Evolutionary conservation across 768 basidiomycete species (phyloP).

Genomic region (Zangia roseola): DNA sequence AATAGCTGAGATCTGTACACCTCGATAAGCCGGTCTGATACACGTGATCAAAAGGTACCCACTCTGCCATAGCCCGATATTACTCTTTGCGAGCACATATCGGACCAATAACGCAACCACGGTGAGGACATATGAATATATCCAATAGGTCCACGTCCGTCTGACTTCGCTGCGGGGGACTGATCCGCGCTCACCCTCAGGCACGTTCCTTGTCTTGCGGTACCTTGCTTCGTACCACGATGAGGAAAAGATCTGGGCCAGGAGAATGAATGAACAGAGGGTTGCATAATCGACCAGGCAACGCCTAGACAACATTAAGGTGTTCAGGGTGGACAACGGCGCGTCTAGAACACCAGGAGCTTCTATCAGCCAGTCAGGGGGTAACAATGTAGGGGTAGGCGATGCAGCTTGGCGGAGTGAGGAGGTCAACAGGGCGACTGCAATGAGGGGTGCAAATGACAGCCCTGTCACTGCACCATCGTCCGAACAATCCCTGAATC

Average conservation of each 20-base stretch:
- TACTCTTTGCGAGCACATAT: conserved; percentile 39
- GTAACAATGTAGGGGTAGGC: conserved; percentile 38
- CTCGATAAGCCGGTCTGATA: conserved; percentile 1
- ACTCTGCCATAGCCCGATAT: conserved; percentile 72
- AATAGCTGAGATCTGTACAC: conserved; percentile 66
- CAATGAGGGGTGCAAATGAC: conserved; percentile 79
- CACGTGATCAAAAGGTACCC: conserved; percentile 26
- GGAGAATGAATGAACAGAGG: conserved; percentile 74
- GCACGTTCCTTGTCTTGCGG: conserved; percentile 38
- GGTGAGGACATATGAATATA: conserved; percentile 60
- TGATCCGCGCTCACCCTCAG: conserved; percentile 70
- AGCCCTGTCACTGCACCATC: conserved; percentile 86
- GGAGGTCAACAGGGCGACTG: conserved; percentile 63
- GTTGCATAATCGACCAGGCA: conserved; percentile 78
- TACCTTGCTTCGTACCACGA: conserved; percentile 67
- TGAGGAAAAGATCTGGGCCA: conserved; percentile 78
- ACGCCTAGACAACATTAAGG: conserved; percentile 67
- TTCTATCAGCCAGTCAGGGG: conserved; percentile 78
- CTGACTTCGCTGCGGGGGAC: conserved; percentile 72
- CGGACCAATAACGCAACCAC: conserved; percentile 49
- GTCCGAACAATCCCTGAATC: conserved; percentile 68
- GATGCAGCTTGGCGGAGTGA: conserved; percentile 40
- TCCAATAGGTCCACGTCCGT: conserved; percentile 60
- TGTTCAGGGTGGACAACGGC: conserved; percentile 46
- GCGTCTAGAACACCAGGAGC: conserved; percentile 53